Base-by-base conservation (phyloP, 2,329 filamentous ascomycete genomes). In the Diaporthe nobilis region DNA sequence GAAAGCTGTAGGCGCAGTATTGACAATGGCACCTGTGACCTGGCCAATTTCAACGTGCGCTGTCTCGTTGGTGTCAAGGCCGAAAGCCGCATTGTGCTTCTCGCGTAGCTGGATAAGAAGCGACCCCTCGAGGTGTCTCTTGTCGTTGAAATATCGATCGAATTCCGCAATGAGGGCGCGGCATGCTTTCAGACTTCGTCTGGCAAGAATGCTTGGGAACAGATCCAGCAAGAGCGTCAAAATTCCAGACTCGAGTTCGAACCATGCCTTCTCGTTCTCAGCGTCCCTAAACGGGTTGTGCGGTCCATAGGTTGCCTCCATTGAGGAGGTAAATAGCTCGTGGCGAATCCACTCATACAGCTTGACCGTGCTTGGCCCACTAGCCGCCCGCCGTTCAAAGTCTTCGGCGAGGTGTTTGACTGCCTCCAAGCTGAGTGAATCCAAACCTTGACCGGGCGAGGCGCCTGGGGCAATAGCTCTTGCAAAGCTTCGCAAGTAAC, bases 81-180 rank as follows among this genome's bases (percentile, higher is more conserved):
- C 71, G 57, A 72, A 72, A 12, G 55, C 55, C 25, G 34, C 42
- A 72, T 72, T 72, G 71, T 72, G 71, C 34, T 72, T 60, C 20
- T 61, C 20, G n/a, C 71, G 71, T n/a, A 72, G 71, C 25, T 61
- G 53, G 20, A 72, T 6, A 28, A 72, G 37, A 4, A 72, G 55
- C 4, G 71, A 72, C 3, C 71, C 71, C 22, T 72, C 57, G 17
- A 72, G 42, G 13, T 72, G 71, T 39, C 39, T 25, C 2, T 72
- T 39, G 5, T 55, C 39, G 13, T 61, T 49, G 55, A 72, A 72
- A 47, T 72, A 72, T 34, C 20, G 42, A 37, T 51, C 9, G 15
- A 72, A 61, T 17, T 72, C 51, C 10, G 51, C 17, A 20, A 72
- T 25, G 3, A 72, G 42, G 44, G 60, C 39, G 39, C 25, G 60